Evolutionary conservation across 208 protist species (phyloP).

Genomic region (Angomonas ambiguus): DNA sequence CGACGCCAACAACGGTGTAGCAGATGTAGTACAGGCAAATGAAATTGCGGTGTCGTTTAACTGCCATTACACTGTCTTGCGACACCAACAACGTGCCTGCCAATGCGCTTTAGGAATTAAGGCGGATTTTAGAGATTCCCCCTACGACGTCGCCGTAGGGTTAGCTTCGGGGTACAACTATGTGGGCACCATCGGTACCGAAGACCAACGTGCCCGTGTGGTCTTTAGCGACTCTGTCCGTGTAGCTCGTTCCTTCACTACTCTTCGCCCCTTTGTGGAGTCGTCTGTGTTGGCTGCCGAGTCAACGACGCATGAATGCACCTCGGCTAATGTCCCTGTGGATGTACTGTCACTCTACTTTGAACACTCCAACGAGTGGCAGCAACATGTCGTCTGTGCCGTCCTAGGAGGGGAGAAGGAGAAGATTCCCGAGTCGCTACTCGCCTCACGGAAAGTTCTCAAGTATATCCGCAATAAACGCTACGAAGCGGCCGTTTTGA

Average conservation of each 20-base stretch:
- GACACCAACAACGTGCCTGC: conserved; percentile 53
- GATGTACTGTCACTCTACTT: conserved; percentile 42
- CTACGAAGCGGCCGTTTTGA: conserved; percentile 22
- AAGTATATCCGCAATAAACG: conserved; percentile 33
- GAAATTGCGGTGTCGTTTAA: conserved; percentile 48
- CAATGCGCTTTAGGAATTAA: conserved; percentile 53
- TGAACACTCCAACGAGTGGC: conserved; percentile 18
- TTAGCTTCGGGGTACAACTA: conserved; percentile 41
- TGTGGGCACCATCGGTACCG: conserved; percentile 52
- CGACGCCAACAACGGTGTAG: conserved; percentile 30
- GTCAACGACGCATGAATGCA: conserved; percentile 26
- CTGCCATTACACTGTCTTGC: conserved; percentile 41
- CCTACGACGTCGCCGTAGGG: conserved; percentile 28
- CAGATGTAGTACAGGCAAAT: conserved; percentile 42
- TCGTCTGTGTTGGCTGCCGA: conserved; percentile 39
- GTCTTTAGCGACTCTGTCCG: conserved; percentile 36
- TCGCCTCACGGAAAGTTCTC: conserved; percentile 33
- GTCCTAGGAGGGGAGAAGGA: conserved; percentile 20
- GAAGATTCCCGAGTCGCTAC: conserved; percentile 16
- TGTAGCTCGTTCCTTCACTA: conserved; percentile 25
- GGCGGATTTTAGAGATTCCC: conserved; percentile 17
- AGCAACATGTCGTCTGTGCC: conserved; percentile 30
- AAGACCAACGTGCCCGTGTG: conserved; percentile 44
- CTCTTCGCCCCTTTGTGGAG: conserved; percentile 28
- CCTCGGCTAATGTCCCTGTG: conserved; percentile 29